These are phyloP conservation scores for Immersiporthe knoxdaviesiana DNA, from an alignment of 2,329 filamentous ascomycete species.

Conservation along the genomic window DNA sequence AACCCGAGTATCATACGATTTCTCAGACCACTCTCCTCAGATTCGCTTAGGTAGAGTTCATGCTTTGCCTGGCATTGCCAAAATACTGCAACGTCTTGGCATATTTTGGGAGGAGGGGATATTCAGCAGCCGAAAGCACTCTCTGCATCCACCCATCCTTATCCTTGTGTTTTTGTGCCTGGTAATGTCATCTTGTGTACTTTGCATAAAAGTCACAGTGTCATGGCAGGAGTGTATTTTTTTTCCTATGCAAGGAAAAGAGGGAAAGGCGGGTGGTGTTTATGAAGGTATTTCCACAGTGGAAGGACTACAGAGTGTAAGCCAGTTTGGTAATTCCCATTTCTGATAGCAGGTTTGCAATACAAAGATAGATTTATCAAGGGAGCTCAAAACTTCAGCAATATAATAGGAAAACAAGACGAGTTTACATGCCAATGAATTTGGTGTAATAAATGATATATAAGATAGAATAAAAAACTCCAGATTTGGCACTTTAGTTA, in stretches of 20 bases:
- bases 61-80: background rate
- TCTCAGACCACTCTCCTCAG: slow-evolving; percentile 3
- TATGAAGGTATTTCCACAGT: background rate
- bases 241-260: background rate
- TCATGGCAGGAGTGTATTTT: background rate
- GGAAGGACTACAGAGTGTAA: background rate
- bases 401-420: too few species aligned
- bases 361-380: background rate
- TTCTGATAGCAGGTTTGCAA: background rate
- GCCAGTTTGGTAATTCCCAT: background rate
- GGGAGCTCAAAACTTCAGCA: too few species aligned
- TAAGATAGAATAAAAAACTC: too few species aligned
- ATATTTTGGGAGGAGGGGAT: background rate
- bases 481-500: too few species aligned
- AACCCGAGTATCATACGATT: slow-evolving; percentile 4
- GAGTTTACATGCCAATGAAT: too few species aligned
- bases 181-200: background rate
- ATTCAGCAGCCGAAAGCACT: background rate
- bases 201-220: background rate
- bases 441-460: too few species aligned
- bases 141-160: background rate
- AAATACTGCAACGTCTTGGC: slow-evolving; percentile 7
- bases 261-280: background rate
- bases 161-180: background rate
- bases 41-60: background rate